Conservation (phyloP, 1,284 basidiomycete species). For the Puccinia triticina region DNA sequence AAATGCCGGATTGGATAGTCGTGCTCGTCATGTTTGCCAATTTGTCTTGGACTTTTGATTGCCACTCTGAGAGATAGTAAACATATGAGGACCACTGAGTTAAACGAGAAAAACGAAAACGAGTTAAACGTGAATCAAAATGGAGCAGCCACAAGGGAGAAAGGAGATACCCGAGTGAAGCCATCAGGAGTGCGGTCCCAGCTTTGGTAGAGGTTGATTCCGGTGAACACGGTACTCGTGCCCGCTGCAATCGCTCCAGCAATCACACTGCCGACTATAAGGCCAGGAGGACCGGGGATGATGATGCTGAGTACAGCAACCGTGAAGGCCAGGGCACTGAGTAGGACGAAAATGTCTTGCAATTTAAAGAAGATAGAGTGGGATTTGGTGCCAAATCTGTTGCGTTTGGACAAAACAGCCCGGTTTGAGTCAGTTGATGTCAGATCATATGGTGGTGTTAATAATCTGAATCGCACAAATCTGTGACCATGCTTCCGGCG, state of each 20-base stretch:
- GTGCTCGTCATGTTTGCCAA: slow-evolving; percentile 37
- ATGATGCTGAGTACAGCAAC: slow-evolving; percentile 26
- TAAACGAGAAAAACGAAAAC: neutral
- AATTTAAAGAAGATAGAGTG: slow-evolving; percentile 41
- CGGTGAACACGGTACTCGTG: slow-evolving; percentile 36
- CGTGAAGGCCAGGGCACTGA: slow-evolving; percentile 38
- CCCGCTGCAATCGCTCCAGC: slow-evolving; percentile 35
- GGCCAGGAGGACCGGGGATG: neutral
- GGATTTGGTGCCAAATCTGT: slow-evolving; percentile 36
- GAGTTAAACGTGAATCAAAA: neutral
- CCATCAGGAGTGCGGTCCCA: slow-evolving; percentile 49
- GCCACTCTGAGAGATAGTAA: slow-evolving; percentile 50
- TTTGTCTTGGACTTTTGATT: slow-evolving; percentile 52
- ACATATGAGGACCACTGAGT: slow-evolving; percentile 46
- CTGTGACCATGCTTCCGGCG: slow-evolving; percentile 44
- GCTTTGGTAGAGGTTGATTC: slow-evolving; percentile 41
- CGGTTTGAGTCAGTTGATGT: neutral
- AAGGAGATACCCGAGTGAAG: slow-evolving; percentile 40
- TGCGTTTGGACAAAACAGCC: neutral
- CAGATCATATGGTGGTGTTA: neutral
- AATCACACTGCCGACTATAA: slow-evolving; percentile 27
- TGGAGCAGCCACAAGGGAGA: neutral
- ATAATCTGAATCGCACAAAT: slow-evolving; percentile 16
- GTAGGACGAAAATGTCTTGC: slow-evolving; percentile 36
- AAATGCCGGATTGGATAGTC: slow-evolving; percentile 48